A percentile compares a stretch with the other conserved stretches of the same genome.
phyloP scores from a whole-genome alignment of 805 yeast genomes.

The Wickerhamomyces silvicola region DNA sequence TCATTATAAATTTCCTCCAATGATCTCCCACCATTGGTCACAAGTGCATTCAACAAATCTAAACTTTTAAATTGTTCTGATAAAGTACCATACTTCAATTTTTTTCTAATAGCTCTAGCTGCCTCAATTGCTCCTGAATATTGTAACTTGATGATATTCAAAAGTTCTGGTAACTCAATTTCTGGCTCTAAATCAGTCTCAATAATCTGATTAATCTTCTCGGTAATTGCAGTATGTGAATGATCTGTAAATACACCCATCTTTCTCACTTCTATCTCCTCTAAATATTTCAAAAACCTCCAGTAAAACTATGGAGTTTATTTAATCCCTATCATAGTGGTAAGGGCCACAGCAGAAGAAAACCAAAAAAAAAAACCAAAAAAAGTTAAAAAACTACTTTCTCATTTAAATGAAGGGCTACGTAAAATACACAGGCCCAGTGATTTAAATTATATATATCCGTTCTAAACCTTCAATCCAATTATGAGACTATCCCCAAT shows the following conservation, averaged over 20 bases:
- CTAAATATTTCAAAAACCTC: not conserved
- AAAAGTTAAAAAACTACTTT: too few species aligned
- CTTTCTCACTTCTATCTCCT: not conserved
- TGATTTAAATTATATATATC: too few species aligned
- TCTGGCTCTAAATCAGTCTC: conserved; percentile 26
- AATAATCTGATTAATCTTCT: conserved; percentile 48
- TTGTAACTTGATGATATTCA: conserved; percentile 27
- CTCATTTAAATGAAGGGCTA: too few species aligned
- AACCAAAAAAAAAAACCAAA: too few species aligned
- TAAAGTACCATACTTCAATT: conserved; percentile 73
- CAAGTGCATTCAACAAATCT: conserved; percentile 51
- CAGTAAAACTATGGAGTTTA: conserved; percentile 3
- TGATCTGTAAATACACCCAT: conserved; percentile 56
- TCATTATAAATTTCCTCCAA: conserved; percentile 51
- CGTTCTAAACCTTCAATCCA: too few species aligned
- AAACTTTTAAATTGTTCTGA: conserved; percentile 64
- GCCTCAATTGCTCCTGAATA: conserved; percentile 57
- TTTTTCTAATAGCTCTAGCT: conserved; percentile 85
- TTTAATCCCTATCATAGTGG: too few species aligned
- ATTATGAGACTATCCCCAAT: too few species aligned
- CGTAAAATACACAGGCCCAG: too few species aligned
- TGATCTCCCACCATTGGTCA: conserved; percentile 44
- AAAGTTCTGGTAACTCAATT: conserved; percentile 27
- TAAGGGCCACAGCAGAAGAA: too few species aligned
- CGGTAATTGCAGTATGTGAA: conserved; percentile 66